Base-by-base conservation (phyloP, 352 stramenopile species). In the Blastocystis sp. region DNA sequence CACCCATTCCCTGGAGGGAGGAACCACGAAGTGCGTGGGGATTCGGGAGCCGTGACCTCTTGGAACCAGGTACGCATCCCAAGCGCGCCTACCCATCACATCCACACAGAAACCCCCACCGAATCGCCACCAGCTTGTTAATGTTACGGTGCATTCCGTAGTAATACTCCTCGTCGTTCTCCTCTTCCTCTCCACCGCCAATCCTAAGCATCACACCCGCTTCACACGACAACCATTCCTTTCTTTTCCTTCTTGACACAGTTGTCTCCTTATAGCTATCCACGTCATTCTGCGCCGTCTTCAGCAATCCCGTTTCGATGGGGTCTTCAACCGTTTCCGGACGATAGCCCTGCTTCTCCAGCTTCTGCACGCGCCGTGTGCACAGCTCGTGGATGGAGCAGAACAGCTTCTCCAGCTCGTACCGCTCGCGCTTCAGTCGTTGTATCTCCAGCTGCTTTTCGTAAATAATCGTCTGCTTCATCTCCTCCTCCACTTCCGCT, bases 11-110 rank as follows among this genome's bases (percentile, higher is more conserved):
- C 74, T n/a, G 2, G 40, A 52, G 19, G 74, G 74, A 59, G 74
- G 74, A 17, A 24, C 60, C 45, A 84, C 74, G 69, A 84, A 84
- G 34, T 84, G 74, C 1, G 74, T 84, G 42, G 74, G 74, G 69
- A 84, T 84, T n/a, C 74, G 74, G 24, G 74, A 84, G 1, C 74
- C 74, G 1, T 63, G 54, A 1, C 74, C 74, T 11, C 40, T 54
- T 21, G 74, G 74, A 7, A 84, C 74, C 24, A 84, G 66, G n/a
- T 84, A 84, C n/a, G 52, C 28, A 28, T 84, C 74, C 74, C 74
- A 84, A 42, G 54, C 74, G 14, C 74, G 45, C 57, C 74, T 84
- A 69, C 11, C 14, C 28, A 70, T 68, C 24, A 68, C 21, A 11
- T 68, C 24, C 21, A 17, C 28, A 45, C 4, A 57, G 54, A 21